Conservation (phyloP, 257 asterid genomes). For the Solanum lignicaule region DNA sequence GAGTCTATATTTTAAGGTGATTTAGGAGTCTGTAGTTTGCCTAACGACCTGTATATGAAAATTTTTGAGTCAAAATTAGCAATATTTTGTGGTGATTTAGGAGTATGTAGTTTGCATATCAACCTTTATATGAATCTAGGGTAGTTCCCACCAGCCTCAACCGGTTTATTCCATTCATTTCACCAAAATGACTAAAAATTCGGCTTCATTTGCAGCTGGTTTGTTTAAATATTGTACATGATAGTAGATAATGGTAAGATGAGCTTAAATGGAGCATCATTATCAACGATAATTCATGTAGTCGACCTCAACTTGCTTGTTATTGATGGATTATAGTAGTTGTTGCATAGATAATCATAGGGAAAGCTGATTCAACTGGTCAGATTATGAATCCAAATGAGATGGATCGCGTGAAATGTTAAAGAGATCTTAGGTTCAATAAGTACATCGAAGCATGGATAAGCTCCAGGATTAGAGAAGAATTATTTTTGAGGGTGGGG, state of each 20-base stretch:
- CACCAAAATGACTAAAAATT: background rate
- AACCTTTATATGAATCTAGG: background rate
- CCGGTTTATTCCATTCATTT: background rate
- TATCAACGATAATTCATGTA: background rate
- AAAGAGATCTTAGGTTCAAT: background rate
- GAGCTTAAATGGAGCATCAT: background rate
- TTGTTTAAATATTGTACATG: background rate
- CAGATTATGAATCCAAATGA: background rate
- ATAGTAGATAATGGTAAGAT: background rate
- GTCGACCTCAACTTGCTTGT: background rate
- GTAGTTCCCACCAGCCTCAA: background rate
- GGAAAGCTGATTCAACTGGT: background rate
- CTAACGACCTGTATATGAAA: background rate
- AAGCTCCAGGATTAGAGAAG: background rate
- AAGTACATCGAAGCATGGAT: background rate
- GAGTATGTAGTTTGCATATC: background rate
- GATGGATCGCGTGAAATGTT: background rate
- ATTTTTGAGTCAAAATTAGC: background rate
- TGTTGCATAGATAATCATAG: background rate
- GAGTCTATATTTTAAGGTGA: background rate
- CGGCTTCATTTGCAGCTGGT: background rate
- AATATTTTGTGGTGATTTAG: background rate
- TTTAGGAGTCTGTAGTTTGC: background rate
- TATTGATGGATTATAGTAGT: background rate
- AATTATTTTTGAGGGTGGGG: background rate